Conservation (phyloP, 2,329 filamentous ascomycete genomes). For the Penicillium expansum region DNA sequence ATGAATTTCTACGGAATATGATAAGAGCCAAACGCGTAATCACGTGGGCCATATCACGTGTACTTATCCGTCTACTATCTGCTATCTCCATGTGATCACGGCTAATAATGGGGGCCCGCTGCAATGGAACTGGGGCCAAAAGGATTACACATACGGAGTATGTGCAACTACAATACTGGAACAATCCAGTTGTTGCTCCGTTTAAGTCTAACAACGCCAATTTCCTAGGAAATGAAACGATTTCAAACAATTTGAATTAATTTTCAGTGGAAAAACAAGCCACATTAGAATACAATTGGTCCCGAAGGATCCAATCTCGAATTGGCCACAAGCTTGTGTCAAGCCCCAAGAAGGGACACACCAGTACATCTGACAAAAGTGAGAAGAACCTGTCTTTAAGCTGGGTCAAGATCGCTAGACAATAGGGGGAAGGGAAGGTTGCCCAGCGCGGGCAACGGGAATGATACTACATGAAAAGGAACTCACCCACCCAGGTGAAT, state of each 20-base stretch:
- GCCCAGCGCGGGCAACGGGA: slow-evolving; percentile 9
- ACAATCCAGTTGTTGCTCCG: background rate
- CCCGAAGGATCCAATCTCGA: slow-evolving; percentile 24
- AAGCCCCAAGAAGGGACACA: background rate
- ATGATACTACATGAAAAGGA: slow-evolving; percentile 23
- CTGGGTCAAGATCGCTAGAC: slow-evolving; percentile 27
- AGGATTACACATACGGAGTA: too few species aligned
- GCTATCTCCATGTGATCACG: background rate
- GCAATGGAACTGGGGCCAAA: background rate
- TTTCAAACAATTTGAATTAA: slow-evolving; percentile 1
- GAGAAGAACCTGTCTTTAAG: slow-evolving; percentile 11
- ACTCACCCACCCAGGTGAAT: slow-evolving; percentile 21
- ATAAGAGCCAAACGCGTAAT: slow-evolving; percentile 17
- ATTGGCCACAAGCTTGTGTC: slow-evolving; percentile 17
- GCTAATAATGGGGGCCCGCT: background rate
- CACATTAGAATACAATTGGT: slow-evolving; percentile 32
- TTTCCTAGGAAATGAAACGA: background rate
- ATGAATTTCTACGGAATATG: slow-evolving; percentile 31
- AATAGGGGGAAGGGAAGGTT: slow-evolving; percentile 19
- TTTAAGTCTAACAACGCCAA: background rate
- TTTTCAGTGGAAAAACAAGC: slow-evolving; percentile 18
- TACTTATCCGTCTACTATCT: background rate
- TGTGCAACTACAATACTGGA: background rate
- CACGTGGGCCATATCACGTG: slow-evolving; percentile 18
- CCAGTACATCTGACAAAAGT: slow-evolving; percentile 3